These are phyloP conservation scores for Chlamydomonas asymmetrica DNA, from an alignment of 139 green algal genomes.

Conservation along the genomic window DNA sequence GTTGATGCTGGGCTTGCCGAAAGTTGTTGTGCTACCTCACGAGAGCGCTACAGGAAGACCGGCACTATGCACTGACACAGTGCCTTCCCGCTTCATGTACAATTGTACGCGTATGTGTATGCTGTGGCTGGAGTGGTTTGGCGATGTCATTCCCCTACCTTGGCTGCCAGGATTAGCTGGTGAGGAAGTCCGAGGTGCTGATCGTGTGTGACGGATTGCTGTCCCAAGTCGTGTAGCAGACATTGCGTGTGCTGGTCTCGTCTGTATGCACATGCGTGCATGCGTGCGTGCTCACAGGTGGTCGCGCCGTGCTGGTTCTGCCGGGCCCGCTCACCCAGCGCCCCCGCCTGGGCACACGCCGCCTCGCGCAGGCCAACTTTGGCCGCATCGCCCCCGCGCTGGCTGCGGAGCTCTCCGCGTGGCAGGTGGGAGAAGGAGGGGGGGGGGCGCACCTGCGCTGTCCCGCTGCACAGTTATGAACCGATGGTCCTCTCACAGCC, in stretches of 20 bases:
- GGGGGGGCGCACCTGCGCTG: too few relatives aligned
- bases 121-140: too few relatives aligned
- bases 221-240: not conserved
- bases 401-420: constrained; percentile 41
- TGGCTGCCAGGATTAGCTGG: too few relatives aligned
- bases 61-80: not conserved
- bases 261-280: not conserved
- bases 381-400: constrained; percentile 36
- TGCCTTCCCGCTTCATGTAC: not conserved
- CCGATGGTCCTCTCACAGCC: too few relatives aligned
- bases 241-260: constrained; percentile 1
- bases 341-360: constrained; percentile 41
- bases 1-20: not conserved
- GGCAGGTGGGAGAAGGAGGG: too few relatives aligned
- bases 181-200: too few relatives aligned
- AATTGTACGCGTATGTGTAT: not conserved
- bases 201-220: too few relatives aligned
- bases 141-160: not conserved
- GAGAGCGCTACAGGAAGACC: too few relatives aligned
- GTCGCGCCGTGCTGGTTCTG: constrained; percentile 27
- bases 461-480: too few relatives aligned
- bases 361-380: constrained; percentile 51
- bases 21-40: not conserved
- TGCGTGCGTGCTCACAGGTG: not conserved
- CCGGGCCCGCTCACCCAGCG: constrained; percentile 35